phyloP scores from a whole-genome alignment of 2,329 filamentous ascomycete genomes.

The Corinectria fuckeliana region DNA sequence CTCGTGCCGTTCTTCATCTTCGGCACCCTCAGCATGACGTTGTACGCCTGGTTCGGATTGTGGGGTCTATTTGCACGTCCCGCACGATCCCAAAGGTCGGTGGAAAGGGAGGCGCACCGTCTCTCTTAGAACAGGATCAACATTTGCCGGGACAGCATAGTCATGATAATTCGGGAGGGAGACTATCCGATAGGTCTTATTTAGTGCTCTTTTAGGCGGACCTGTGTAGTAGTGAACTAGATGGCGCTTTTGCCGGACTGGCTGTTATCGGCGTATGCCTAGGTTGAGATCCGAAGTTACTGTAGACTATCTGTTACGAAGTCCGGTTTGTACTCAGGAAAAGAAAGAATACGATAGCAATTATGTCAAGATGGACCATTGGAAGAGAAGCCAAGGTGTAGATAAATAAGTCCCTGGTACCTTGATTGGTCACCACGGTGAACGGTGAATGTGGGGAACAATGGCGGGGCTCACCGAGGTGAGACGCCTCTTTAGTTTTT shows the following conservation, averaged over 20 bases:
- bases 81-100: not conserved
- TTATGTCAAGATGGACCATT: not conserved
- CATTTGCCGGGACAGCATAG: not conserved
- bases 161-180: too few species aligned
- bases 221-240: too few species aligned
- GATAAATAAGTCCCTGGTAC: not conserved
- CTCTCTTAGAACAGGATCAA: not conserved
- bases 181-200: too few species aligned
- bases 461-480: constrained; percentile 43
- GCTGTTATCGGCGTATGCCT: too few species aligned
- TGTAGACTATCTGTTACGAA: not conserved
- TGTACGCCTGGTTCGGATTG: constrained; percentile 34
- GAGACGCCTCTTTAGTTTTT: constrained; percentile 36
- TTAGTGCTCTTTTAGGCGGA: too few species aligned
- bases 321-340: not conserved
- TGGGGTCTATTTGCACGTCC: constrained; percentile 7
- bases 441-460: constrained; percentile 19
- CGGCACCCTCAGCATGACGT: constrained; percentile 39
- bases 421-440: constrained; percentile 19
- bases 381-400: not conserved
- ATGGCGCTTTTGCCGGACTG: too few species aligned
- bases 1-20: constrained; percentile 46
- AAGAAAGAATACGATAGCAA: not conserved
- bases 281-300: not conserved
- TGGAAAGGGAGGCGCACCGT: not conserved